Conservation (phyloP, 2,329 filamentous ascomycete genomes). For the Pyricularia sp. region DNA sequence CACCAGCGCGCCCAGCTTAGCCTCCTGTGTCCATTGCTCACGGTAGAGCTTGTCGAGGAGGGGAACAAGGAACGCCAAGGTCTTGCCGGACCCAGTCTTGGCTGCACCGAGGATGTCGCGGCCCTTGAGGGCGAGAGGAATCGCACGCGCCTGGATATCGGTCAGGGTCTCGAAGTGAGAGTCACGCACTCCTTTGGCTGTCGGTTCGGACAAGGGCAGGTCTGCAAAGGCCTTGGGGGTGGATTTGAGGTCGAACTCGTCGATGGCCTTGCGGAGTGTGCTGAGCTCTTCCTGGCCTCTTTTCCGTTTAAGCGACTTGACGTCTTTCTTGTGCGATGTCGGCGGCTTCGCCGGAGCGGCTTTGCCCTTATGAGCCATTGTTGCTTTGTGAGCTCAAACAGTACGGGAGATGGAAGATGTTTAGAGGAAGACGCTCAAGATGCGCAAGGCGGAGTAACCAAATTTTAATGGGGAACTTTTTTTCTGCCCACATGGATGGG, state of each 20-base stretch:
- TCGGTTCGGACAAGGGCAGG: slow-evolving; percentile 74
- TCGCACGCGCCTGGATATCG: slow-evolving; percentile 81
- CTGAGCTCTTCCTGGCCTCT: slow-evolving; percentile 14
- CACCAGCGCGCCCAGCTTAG: slow-evolving; percentile 85
- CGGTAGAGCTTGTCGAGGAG: slow-evolving; percentile 88
- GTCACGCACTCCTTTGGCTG: slow-evolving; percentile 63
- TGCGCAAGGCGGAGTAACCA: background rate
- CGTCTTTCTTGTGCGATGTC: slow-evolving; percentile 6
- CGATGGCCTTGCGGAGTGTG: slow-evolving; percentile 13
- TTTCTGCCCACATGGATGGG: background rate
- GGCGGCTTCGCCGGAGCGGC: slow-evolving; percentile 1
- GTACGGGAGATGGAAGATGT: background rate
- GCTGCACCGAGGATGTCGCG: slow-evolving; percentile 84
- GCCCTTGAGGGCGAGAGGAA: slow-evolving; percentile 75
- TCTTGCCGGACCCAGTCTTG: slow-evolving; percentile 94
- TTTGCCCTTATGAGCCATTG: slow-evolving; percentile 2
- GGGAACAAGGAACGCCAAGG: slow-evolving; percentile 80
- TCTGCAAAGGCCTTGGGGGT: slow-evolving; percentile 60
- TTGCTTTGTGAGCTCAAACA: background rate
- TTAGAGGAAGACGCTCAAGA: background rate
- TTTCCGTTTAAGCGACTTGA: slow-evolving; percentile 15
- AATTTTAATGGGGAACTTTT: slow-evolving; percentile 3
- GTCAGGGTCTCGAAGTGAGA: slow-evolving; percentile 86
- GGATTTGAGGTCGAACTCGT: slow-evolving; percentile 36
- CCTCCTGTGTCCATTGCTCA: slow-evolving; percentile 75